These are phyloP conservation scores for Dictyostelium intermedium DNA, from an alignment of 78 protist species.

Conservation along the genomic window DNA sequence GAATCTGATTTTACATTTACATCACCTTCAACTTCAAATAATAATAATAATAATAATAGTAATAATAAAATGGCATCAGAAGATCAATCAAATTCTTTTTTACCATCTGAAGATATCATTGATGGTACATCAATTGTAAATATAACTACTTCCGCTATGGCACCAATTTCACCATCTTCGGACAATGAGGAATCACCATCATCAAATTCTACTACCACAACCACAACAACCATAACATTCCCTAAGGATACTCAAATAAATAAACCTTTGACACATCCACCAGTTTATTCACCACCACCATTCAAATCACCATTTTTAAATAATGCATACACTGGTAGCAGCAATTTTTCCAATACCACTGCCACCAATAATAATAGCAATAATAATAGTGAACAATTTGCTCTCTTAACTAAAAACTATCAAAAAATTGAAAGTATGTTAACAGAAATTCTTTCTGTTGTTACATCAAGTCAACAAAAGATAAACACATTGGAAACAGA, in stretches of 20 bases:
- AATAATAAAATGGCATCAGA: neutral
- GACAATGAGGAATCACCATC: neutral
- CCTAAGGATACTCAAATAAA: neutral
- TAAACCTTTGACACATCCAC: neutral
- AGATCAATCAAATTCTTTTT: neutral
- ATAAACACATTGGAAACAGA: neutral
- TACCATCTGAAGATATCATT: neutral
- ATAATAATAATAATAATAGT: neutral
- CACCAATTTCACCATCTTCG: neutral
- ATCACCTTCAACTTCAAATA: neutral
- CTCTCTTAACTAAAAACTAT: neutral
- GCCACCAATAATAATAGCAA: neutral
- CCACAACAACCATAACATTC: neutral
- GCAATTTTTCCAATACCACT: neutral
- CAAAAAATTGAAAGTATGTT: neutral
- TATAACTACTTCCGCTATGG: neutral
- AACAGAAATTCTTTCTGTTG: neutral
- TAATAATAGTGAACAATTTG: neutral
- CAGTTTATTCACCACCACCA: neutral
- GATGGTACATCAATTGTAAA: neutral
- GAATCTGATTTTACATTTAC: slow-evolving; percentile 12
- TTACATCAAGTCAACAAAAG: neutral
- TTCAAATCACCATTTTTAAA: neutral
- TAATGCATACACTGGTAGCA: neutral
- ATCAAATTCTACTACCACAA: neutral